phyloP scores from a whole-genome alignment of 352 stramenopile genomes.

The Globisporangium viniferum region DNA sequence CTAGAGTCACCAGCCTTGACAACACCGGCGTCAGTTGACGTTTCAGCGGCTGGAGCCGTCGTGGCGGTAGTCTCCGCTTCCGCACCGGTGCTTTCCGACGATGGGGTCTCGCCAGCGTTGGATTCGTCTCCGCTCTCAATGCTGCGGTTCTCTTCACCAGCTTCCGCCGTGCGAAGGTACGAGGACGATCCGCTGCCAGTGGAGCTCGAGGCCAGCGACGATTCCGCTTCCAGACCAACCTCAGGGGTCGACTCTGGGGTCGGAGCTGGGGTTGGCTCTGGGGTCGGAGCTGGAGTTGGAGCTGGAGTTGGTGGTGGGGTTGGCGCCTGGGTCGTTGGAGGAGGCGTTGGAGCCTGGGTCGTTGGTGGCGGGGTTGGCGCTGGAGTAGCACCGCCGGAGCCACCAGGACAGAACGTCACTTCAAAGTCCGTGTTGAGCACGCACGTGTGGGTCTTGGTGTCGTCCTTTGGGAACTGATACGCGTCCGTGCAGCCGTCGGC shows the following conservation, averaged over 20 bases:
- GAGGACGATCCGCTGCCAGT: background rate
- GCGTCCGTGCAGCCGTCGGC: conserved; percentile 54
- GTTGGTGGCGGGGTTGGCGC: conserved; percentile 20
- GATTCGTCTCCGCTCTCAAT: conserved; percentile 13
- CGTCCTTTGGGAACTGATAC: conserved; percentile 68
- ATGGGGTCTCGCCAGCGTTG: conserved; percentile 9
- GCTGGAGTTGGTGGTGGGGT: background rate
- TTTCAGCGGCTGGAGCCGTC: background rate
- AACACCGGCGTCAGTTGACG: background rate
- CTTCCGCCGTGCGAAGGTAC: conserved; percentile 1
- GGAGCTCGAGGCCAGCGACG: background rate
- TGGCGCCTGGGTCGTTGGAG: conserved; percentile 15
- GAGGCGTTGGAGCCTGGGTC: conserved; percentile 20
- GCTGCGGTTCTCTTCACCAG: conserved; percentile 15
- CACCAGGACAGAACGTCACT: conserved; percentile 51
- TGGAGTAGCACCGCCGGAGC: conserved; percentile 11
- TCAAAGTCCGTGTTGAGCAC: conserved; percentile 46
- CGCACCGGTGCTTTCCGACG: conserved; percentile 4
- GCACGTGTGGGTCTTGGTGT: conserved; percentile 69
- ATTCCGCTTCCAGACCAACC: conserved; percentile 11
- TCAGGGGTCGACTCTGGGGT: conserved; percentile 17
- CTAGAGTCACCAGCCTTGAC: background rate
- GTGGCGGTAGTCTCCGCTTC: conserved; percentile 5
- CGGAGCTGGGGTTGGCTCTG: conserved; percentile 14
- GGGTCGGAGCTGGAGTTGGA: conserved; percentile 6